These are phyloP conservation scores for Ophiostoma tasmaniense DNA, from an alignment of 2,329 filamentous ascomycete genomes.

Conservation along the genomic window DNA sequence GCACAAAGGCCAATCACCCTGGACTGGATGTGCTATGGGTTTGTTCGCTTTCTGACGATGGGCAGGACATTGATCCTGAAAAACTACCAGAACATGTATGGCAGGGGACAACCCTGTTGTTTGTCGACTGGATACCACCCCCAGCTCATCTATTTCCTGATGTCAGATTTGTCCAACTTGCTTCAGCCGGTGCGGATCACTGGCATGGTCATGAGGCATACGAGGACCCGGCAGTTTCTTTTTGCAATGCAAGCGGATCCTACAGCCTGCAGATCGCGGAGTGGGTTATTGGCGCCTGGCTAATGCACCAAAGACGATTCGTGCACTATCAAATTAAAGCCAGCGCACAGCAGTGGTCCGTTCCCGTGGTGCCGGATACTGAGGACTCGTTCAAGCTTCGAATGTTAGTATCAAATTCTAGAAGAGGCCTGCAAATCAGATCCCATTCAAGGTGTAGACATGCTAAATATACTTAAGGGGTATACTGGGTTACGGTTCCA, in stretches of 20 bases:
- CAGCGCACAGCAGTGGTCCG: neutral
- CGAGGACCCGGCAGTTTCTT: slow-evolving; percentile 28
- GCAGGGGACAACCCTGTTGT: neutral
- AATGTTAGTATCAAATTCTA: slow-evolving; percentile 18
- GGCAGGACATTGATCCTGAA: neutral
- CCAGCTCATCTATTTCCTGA: neutral
- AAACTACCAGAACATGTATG: neutral
- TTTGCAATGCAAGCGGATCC: slow-evolving; percentile 36
- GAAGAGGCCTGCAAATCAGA: slow-evolving; percentile 28
- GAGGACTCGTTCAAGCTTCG: slow-evolving; percentile 25
- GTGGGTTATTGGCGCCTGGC: slow-evolving; percentile 26
- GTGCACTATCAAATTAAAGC: neutral
- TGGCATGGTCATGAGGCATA: slow-evolving; percentile 32
- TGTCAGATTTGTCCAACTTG: slow-evolving; percentile 38
- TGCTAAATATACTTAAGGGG: slow-evolving; percentile 23
- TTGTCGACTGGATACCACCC: neutral
- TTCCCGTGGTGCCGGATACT: slow-evolving; percentile 19
- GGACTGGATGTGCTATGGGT: neutral
- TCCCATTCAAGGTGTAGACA: neutral
- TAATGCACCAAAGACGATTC: slow-evolving; percentile 19
- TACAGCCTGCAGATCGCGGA: slow-evolving; percentile 28
- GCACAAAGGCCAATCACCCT: neutral
- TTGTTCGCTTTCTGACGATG: neutral
- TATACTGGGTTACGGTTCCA: slow-evolving; percentile 38
- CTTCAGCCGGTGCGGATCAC: slow-evolving; percentile 36